Base-by-base conservation (phyloP, 352 stramenopile genomes). In the Phytophthora sansomeana region DNA sequence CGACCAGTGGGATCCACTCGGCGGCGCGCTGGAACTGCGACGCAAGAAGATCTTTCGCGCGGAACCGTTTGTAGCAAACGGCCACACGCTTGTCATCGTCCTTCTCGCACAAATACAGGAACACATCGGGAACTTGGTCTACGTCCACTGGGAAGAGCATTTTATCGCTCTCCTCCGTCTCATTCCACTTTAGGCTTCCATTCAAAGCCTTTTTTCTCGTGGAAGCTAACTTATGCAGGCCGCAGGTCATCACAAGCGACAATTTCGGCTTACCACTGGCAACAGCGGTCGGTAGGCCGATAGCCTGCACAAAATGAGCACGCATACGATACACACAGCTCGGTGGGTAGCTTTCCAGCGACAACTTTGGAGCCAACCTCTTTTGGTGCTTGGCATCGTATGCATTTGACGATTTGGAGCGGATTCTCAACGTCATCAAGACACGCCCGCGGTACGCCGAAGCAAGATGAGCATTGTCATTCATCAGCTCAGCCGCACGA, bases 361-460 rank as follows among this genome's bases (percentile, higher is more conserved):
- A 67, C 33, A 93, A 41, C 50, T 80, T 83, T 17, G 53, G 63
- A 24, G 83, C 81, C 49, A 87, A 78, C 10, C 81, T 74, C 60
- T 90, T 93, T 51, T 94, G 87, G 54, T 90, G 80, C 42, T 87
- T 78, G 7, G 78, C 70, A 52, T 96, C 88, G 52, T 92, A 88
- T 44, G 81, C 56, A 16, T 80, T 73, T 8, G 80, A 75, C 5
- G 76, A 72, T 58, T 94, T 88, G 21, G 71, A 60, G n/a, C 74
- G 57, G 7, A 92, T 58, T 44, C 73, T 67, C 49, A 91, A 67
- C 7, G 78, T 80, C 10, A 97, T 50, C 38, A 96, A 62, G 28
- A 97, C n/a, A 5, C 88, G 79, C 2, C 90, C 90, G 54, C 88
- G 84, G 57, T 93, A 97, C 8, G 84, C 89, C 49, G 90, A 95